Evolutionary conservation across 1,139 yeast genomes (phyloP), one percentile per base, ranked within the genome.

Genomic region (Pichia sp.): DNA sequence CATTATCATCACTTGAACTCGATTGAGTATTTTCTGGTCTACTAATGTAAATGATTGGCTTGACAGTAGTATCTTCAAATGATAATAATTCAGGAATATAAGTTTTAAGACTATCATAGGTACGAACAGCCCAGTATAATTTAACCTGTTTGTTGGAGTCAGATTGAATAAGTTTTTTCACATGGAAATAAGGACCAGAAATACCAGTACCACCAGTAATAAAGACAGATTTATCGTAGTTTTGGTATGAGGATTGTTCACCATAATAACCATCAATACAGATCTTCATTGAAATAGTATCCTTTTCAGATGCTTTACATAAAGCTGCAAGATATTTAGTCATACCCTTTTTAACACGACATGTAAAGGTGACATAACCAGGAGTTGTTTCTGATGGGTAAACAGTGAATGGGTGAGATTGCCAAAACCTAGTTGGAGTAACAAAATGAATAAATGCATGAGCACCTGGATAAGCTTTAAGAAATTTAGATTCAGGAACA

Each of bases 171-270:
- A 56, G 42, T 40, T 53, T 49, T 47, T 53, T 22, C 46, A 62
- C 67, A 46, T 66, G 64, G 11, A 61, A 54, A 35, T 59, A 56
- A 13, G 66, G 66, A 34, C 67, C 69, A 2, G 94, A 83, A 49
- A 85, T 70, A 51, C 94, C 95, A 46, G 80, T 80, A 37, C 91
- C 91, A 49, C 89, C 84, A 3, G 82, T 78, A 41, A 83, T 54
- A 37, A 83, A 66, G 14, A 80, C 63, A 6, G 74, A 67, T 42
- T 72, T 74, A 41, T 76, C 79, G 55, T 72, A 81, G 40, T 74
- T 66, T 41, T 70, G 70, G 35, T 78, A 60, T 55, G 86, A 74
- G 45, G 76, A 55, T 48, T 68, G 57, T 48, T 63, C 58, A 48
- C 87, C 83, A 54, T 80, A 80, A 27, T 40, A 44, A 10, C 48